Percentiles rank a stretch among this genome's conserved stretches.
phyloP scores from a whole-genome alignment of 371 early-diverging fungal genomes.

The Blakeslea trispora region DNA sequence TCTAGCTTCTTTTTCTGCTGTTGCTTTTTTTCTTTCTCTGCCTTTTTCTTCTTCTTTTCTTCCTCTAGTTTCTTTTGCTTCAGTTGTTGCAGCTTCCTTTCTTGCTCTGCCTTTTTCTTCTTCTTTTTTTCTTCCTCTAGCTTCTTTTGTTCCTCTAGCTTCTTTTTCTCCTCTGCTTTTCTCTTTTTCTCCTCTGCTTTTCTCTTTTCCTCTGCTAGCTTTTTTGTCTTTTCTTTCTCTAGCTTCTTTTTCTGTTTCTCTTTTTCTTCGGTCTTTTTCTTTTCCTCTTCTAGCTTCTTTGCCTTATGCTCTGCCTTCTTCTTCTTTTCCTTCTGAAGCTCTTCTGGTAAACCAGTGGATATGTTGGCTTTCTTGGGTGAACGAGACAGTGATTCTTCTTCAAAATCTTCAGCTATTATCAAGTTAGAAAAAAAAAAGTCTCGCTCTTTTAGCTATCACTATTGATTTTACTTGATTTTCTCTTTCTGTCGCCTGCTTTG shows the following conservation, averaged over 20 bases:
- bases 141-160: not conserved
- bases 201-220: not conserved
- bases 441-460: not conserved
- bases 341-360: too few species aligned
- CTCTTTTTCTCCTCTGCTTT: not conserved
- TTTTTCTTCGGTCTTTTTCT: not conserved
- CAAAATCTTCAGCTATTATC: not conserved
- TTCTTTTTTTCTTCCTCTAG: not conserved
- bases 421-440: not conserved
- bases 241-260: constrained; percentile 3
- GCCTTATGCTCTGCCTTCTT: too few species aligned
- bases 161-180: not conserved
- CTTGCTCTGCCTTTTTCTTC: not conserved
- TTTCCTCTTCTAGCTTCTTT: not conserved
- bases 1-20: constrained; percentile 7
- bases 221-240: constrained; percentile 3
- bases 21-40: not conserved
- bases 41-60: not conserved
- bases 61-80: not conserved
- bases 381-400: too few species aligned
- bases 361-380: too few species aligned
- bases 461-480: not conserved
- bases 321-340: too few species aligned
- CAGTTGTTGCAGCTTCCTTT: not conserved
- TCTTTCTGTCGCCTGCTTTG: not conserved